Base-by-base conservation (phyloP, 129 eudicot genomes). In the Lactuca sativa region DNA sequence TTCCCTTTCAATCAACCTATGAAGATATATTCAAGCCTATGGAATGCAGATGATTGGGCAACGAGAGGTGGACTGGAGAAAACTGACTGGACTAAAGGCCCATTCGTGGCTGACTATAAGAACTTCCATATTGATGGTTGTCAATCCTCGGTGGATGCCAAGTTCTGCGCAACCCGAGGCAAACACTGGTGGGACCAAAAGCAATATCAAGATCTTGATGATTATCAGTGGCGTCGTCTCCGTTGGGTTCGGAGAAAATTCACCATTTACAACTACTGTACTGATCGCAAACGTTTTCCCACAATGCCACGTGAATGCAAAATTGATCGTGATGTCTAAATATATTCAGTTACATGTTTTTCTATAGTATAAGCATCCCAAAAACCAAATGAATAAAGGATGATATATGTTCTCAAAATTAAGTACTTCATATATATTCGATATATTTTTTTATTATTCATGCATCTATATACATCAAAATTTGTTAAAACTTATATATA, bases 51-150 rank as follows among this genome's bases (percentile, higher is more conserved):
- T 51, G 84, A 85, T 25, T 25, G 30, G 30, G 30, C 30, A 34
- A 85, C 86, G 47, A 61, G 90, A 70, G 91, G 90, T 9, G 90
- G 90, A 9, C 66, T 85, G 55, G 90, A 85, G 78, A 85, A 85
- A 67, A 82, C 90, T 2, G 81, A 85, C 56, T 85, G 90, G 90
- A 78, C 84, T 4, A 85, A 82, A 70, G 87, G 82, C 1, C 86
- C 83, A 15, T 82, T 82, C 44, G 43, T 82, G 13, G 86, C 88
- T 10, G 37, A 67, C 18, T 83, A 80, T 74, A 83, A 40, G 80
- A 57, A 77, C 44, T 83, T 83, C 40, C 88, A 83, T 74, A 64
- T 83, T 2, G 85, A 83, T 34, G 88, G 80, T 34, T 83, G 85
- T n/a, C 68, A 80, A 67, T 37, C 84, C 0, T 76, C 82, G 3